phyloP scores from a whole-genome alignment of 1,284 basidiomycete genomes.

The Chalciporus sp. region DNA sequence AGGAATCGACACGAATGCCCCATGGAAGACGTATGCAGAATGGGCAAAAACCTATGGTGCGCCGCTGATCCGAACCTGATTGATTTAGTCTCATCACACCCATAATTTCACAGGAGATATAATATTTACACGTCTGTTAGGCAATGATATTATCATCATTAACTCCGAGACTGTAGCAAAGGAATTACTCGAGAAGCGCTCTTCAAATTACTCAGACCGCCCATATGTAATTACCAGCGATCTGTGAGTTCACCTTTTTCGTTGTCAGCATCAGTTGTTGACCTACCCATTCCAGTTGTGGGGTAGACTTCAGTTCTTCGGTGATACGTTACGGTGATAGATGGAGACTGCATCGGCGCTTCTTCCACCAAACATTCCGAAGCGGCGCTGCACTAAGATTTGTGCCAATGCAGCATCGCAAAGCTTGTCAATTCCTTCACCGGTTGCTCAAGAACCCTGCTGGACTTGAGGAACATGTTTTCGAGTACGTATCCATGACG shows the following conservation, averaged over 20 bases:
- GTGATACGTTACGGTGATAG: not conserved
- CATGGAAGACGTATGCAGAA: conserved; percentile 20
- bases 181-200: too few species aligned
- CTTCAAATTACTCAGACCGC: too few species aligned
- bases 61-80: too few species aligned
- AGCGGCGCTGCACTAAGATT: not conserved
- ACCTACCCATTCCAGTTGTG: not conserved
- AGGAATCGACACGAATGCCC: too few species aligned
- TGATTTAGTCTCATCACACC: too few species aligned
- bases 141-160: too few species aligned
- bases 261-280: not conserved
- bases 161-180: too few species aligned
- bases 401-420: conserved; percentile 17
- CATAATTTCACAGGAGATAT: conserved; percentile 12
- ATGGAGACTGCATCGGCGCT: conserved; percentile 14
- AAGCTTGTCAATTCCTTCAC: conserved; percentile 14
- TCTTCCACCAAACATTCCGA: conserved; percentile 16
- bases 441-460: conserved; percentile 10
- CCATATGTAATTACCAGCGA: not conserved
- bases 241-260: conserved; percentile 6
- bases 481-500: conserved; percentile 16
- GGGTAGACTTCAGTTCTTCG: not conserved
- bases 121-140: conserved; percentile 12
- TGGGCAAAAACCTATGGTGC: conserved; percentile 17
- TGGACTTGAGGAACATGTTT: conserved; percentile 8